Evolutionary conservation across 352 stramenopile species (phyloP), one percentile per base, ranked within the genome.

Genomic region (Phytopythium boreale): DNA sequence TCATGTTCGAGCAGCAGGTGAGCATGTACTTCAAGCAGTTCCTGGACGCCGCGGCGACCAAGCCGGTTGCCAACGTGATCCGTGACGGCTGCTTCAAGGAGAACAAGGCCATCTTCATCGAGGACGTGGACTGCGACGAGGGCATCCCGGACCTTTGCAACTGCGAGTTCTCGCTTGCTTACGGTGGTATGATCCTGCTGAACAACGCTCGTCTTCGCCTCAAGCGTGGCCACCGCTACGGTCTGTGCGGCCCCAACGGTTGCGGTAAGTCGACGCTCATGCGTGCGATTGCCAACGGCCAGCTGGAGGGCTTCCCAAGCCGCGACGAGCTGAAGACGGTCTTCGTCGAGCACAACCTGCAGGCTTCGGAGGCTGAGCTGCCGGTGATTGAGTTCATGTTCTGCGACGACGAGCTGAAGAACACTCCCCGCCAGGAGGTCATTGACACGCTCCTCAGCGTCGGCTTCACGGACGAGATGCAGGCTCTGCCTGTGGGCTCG

Each of bases 161-260:
- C 90, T 99, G 97, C 73, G 93, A 98, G 74, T 99, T 99, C 80
- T 99, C 97, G 65, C 89, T 99, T 56, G 97, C 97, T 8, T 96
- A 97, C 75, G 90, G 88, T 87, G 91, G 92, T 76, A 96, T 96
- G 79, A 95, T 96, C 66, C 66, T 98, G 67, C 75, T 98, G 31
- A 95, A 96, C 75, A 93, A 95, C 72, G 91, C 91, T 8, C 89
- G 93, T 67, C 84, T 98, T 62, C 89, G 89, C 58, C 80, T 98
- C 14, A 95, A 95, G 76, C 89, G 92, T 79, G 91, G 91, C 22
- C 88, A 96, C 74, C 86, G 89, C 76, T 97, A 98, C 82, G 95
- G 96, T 82, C 81, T 98, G 24, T 97, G 97, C 67, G 97, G 97
- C 44, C 93, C 93, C 22, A 95, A 96, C 80, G 86, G 87, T 73